Conservation (phyloP, 768 basidiomycete genomes). For the Fomitopsis serialis region DNA sequence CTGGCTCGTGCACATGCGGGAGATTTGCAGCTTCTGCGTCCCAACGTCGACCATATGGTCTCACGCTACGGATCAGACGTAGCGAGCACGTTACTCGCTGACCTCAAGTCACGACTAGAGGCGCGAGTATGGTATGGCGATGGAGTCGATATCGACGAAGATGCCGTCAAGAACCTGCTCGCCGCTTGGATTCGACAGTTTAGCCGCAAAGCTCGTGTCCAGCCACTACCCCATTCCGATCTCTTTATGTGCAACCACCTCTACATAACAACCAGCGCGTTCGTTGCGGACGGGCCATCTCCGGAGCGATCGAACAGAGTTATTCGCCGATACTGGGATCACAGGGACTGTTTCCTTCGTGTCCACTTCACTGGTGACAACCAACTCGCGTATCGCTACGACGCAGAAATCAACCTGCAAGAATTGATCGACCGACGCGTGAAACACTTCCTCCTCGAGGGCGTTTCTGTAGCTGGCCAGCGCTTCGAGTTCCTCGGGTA, state of each 20-base stretch:
- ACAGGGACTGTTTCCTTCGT: slow-evolving; percentile 54
- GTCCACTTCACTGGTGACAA: slow-evolving; percentile 62
- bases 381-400: slow-evolving; percentile 44
- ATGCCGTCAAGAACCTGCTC: slow-evolving; percentile 7
- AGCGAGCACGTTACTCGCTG: slow-evolving; percentile 35
- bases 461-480: slow-evolving; percentile 48
- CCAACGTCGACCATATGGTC: slow-evolving; percentile 26
- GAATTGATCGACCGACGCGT: slow-evolving; percentile 45
- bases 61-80: slow-evolving; percentile 27
- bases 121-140: slow-evolving; percentile 16
- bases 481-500: slow-evolving; percentile 63
- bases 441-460: slow-evolving; percentile 38
- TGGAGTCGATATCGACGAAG: slow-evolving; percentile 2
- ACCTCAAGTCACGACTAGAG: slow-evolving; percentile 27
- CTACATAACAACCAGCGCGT: slow-evolving; percentile 48
- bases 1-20: slow-evolving; percentile 44
- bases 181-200: slow-evolving; percentile 23
- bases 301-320: slow-evolving; percentile 59
- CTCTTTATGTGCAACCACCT: slow-evolving; percentile 43
- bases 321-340: slow-evolving; percentile 42
- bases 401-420: slow-evolving; percentile 49
- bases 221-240: slow-evolving; percentile 14
- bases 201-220: neutral
- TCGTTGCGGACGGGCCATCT: slow-evolving; percentile 47
- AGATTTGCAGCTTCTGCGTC: slow-evolving; percentile 35